phyloP scores from a whole-genome alignment of 768 basidiomycete genomes.

The Pleurotus ostreatus region DNA sequence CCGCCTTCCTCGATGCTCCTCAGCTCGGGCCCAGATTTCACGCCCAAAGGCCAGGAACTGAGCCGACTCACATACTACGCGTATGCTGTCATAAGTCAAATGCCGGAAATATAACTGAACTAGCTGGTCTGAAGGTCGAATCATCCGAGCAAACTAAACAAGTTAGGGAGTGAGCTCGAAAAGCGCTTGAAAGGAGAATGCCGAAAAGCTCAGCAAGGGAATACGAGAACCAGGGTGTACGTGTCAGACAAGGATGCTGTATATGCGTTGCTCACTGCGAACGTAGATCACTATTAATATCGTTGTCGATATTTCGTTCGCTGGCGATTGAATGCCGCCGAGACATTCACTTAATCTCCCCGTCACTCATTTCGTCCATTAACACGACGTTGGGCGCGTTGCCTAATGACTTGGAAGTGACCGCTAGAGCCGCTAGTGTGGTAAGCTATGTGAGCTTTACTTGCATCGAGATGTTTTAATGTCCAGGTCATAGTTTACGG shows the following conservation, averaged over 20 bases:
- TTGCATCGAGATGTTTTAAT: no score
- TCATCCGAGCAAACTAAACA: slow-evolving; percentile 74
- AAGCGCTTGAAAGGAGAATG: slow-evolving; percentile 65
- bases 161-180: slow-evolving; percentile 73
- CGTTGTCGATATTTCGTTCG: slow-evolving; percentile 76
- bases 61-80: slow-evolving; percentile 86
- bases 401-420: slow-evolving; percentile 67
- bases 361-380: slow-evolving; percentile 64
- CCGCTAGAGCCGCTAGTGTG: slow-evolving; percentile 74
- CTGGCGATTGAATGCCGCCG: slow-evolving; percentile 84
- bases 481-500: slow-evolving; percentile 60
- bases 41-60: slow-evolving; percentile 80
- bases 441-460: slow-evolving; percentile 39
- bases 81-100: slow-evolving; percentile 22
- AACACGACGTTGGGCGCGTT: slow-evolving; percentile 51
- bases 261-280: not conserved
- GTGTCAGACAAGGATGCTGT: slow-evolving; percentile 22
- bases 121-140: slow-evolving; percentile 40
- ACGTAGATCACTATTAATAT: slow-evolving; percentile 71
- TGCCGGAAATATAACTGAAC: not conserved
- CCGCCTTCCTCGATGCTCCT: slow-evolving; percentile 73
- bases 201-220: slow-evolving; percentile 67
- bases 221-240: slow-evolving; percentile 76
- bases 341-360: slow-evolving; percentile 73
- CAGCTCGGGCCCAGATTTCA: slow-evolving; percentile 72